Base-by-base conservation (phyloP, 345 rosid species). In the Anacardium occidentale region DNA sequence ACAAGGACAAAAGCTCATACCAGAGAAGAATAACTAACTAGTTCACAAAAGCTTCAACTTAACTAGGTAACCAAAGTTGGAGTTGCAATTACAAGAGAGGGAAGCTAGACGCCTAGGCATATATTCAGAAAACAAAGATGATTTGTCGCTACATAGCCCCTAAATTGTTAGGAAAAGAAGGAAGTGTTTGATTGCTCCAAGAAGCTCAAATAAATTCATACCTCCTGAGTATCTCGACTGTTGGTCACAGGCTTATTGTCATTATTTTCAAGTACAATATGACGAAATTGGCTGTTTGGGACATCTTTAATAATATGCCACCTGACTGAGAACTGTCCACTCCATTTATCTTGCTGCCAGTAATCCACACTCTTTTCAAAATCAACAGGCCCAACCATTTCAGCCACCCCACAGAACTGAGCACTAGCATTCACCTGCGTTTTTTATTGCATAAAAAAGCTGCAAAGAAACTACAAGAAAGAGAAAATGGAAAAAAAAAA, bases 341-440 rank as follows among this genome's bases (percentile, higher is more conserved):
- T 89, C 98, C 98, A 94, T 77, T 89, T 91, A 78, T 94, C 98
- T 48, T 94, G 98, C 78, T 94, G 98, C 97, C 98, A 94, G 78
- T 88, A 94, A 79, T 90, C 96, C 71, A 89, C 94, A 50, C 85
- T 89, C 81, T 85, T 88, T 71, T 91, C 96, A 78, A 94, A 94
- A 74, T 94, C 90, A 68, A 94, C 96, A 60, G 91, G 88, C 74
- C 98, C 97, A 74, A 82, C 72, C 98, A 94, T 94, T 84, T 94
- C 94, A 56, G 98, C 96, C 63, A 91, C 91, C 34, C 98, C 98
- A 77, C 93, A 88, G 83, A 94, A 94, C 66, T 91, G 97, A 58
- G 90, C 94, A 73, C 98, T 94, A 1, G 97, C 91, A 78, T 94
- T 94, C 69, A 94, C 98, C 98, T 93, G 90, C 79, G 81, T 18